phyloP scores from a whole-genome alignment of 2,329 filamentous ascomycete genomes.

The Colletotrichum orbiculare region DNA sequence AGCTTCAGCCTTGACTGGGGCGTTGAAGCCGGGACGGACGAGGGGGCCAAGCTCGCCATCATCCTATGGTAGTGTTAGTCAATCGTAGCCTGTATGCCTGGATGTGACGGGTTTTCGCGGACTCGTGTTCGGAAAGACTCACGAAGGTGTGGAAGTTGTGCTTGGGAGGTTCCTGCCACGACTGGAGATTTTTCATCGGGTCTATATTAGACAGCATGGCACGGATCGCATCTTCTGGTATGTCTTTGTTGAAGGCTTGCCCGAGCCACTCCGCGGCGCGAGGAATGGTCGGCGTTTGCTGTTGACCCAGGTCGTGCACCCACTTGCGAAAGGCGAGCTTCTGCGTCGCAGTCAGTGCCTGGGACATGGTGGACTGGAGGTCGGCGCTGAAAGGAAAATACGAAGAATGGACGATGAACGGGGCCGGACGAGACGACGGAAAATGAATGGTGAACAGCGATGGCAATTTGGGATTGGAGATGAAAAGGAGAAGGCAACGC shows the following conservation, averaged over 20 bases:
- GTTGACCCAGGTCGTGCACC: neutral
- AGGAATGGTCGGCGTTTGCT: slow-evolving; percentile 15
- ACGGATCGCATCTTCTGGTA: slow-evolving; percentile 1
- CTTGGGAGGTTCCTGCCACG: no score
- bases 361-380: neutral
- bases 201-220: neutral
- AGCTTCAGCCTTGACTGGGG: neutral
- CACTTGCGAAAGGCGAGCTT: slow-evolving; percentile 17
- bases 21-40: slow-evolving; percentile 23
- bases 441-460: no score
- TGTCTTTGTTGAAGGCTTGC: slow-evolving; percentile 11
- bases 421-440: no score
- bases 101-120: no score
- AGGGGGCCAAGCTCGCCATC: slow-evolving; percentile 21
- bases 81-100: no score
- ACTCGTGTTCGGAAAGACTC: neutral
- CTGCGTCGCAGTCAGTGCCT: slow-evolving; percentile 7
- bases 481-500: no score
- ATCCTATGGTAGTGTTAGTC: neutral
- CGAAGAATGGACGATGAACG: no score
- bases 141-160: neutral
- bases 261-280: slow-evolving; percentile 16
- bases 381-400: neutral
- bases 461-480: no score
- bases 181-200: no score